These are phyloP conservation scores for Penicillium nordicum DNA, from an alignment of 2,329 filamentous ascomycete genomes.

Conservation along the genomic window DNA sequence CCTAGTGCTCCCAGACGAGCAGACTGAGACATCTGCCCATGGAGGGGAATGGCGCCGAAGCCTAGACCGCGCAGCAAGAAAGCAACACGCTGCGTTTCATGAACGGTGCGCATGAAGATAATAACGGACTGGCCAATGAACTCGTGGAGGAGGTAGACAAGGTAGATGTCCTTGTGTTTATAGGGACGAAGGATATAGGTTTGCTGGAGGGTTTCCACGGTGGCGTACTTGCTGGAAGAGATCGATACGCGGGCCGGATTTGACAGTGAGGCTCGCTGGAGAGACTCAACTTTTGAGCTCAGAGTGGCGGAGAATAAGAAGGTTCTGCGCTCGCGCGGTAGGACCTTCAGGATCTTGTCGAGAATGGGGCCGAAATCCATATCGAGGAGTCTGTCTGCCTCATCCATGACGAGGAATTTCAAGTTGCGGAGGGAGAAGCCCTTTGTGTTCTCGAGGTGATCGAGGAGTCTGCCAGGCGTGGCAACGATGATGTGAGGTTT, in stretches of 20 bases:
- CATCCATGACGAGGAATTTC: slow-evolving; percentile 82
- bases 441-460: slow-evolving; percentile 95
- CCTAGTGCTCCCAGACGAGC: slow-evolving; percentile 80
- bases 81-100: slow-evolving; percentile 81
- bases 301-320: slow-evolving; percentile 94
- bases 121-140: slow-evolving; percentile 82
- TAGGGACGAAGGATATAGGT: slow-evolving; percentile 83
- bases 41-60: slow-evolving; percentile 85
- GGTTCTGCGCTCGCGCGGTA: slow-evolving; percentile 73
- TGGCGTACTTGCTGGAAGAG: slow-evolving; percentile 80
- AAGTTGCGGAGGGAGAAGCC: slow-evolving; percentile 80
- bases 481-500: slow-evolving; percentile 92
- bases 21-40: slow-evolving; percentile 87
- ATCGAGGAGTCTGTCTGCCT: slow-evolving; percentile 64
- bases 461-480: slow-evolving; percentile 81
- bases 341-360: slow-evolving; percentile 87
- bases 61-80: slow-evolving; percentile 80
- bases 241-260: slow-evolving; percentile 83
- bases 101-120: slow-evolving; percentile 87
- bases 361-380: slow-evolving; percentile 91
- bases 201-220: slow-evolving; percentile 82
- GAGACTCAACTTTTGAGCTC: slow-evolving; percentile 84
- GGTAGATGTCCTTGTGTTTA: slow-evolving; percentile 82
- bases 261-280: slow-evolving; percentile 83
- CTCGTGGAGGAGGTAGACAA: slow-evolving; percentile 82